Evolutionary conservation across 129 eudicot species (phyloP).

Genomic region (Heracleum sosnowskyi): DNA sequence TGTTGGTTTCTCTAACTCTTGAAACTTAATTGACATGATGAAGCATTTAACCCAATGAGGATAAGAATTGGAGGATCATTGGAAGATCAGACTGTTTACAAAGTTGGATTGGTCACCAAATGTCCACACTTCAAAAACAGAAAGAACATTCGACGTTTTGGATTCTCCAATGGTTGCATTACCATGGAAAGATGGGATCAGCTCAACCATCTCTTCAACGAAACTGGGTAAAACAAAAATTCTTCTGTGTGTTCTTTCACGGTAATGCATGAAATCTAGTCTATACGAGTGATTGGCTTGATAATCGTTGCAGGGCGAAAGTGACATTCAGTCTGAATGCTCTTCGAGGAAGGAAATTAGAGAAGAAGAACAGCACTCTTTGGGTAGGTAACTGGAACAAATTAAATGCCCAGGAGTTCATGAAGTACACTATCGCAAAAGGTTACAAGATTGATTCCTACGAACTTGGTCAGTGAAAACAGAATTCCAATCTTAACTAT

Average conservation of each 20-base stretch:
- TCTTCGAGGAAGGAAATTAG: conserved; percentile 33
- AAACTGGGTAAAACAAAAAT: conserved; percentile 54
- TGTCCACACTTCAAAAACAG: conserved; percentile 37
- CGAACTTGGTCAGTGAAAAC: conserved; percentile 46
- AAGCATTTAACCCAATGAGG: conserved; percentile 50
- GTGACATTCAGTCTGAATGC: conserved; percentile 66
- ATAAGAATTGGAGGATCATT: conserved; percentile 65
- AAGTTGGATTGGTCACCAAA: conserved; percentile 23
- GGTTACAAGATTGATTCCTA: conserved; percentile 61
- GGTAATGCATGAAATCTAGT: not conserved
- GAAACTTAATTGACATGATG: not conserved
- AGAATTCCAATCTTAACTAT: not conserved
- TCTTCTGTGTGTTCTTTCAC: not conserved
- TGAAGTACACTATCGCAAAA: conserved; percentile 37
- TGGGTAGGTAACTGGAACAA: conserved; percentile 51
- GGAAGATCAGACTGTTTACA: conserved; percentile 57
- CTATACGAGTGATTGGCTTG: not conserved
- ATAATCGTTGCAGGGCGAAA: conserved; percentile 26
- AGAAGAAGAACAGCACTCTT: conserved; percentile 1
- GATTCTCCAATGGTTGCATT: conserved; percentile 55
- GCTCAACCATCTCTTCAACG: conserved; percentile 35
- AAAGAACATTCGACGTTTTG: conserved; percentile 25
- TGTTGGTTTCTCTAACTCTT: not conserved
- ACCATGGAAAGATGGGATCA: conserved; percentile 70
- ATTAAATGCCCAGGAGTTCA: conserved; percentile 39